Conservation (phyloP, 768 basidiomycete species). For the Boletus barrowsii region DNA sequence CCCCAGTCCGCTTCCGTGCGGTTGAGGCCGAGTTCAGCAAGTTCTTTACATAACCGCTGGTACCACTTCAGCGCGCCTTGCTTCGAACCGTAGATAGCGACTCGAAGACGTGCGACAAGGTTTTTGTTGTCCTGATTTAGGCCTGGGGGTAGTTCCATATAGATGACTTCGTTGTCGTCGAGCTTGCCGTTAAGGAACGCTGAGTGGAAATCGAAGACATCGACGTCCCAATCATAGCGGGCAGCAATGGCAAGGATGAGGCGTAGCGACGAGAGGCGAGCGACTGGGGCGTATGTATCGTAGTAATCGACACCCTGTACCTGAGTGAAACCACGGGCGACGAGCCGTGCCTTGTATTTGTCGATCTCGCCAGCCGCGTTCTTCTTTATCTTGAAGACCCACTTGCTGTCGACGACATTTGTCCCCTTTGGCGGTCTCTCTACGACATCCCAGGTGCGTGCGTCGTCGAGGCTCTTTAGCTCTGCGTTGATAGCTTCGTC, state of each 20-base stretch:
- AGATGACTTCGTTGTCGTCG: slow-evolving; percentile 31
- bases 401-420: slow-evolving; percentile 25
- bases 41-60: background rate
- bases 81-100: slow-evolving; percentile 7
- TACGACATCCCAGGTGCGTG: background rate
- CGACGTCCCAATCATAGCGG: background rate
- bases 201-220: background rate
- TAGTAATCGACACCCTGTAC: background rate
- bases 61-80: slow-evolving; percentile 10
- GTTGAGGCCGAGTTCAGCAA: background rate
- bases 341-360: slow-evolving; percentile 6
- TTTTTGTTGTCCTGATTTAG: slow-evolving; percentile 1
- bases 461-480: background rate
- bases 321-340: background rate
- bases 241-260: background rate
- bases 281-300: background rate
- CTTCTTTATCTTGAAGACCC: slow-evolving; percentile 42
- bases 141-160: slow-evolving; percentile 41
- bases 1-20: background rate
- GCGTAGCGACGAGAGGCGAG: background rate
- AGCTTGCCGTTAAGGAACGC: background rate
- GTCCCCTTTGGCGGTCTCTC: background rate
- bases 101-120: slow-evolving; percentile 8
- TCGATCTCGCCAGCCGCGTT: slow-evolving; percentile 34
- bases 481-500: background rate